Conservation (phyloP, 2,329 filamentous ascomycete genomes). For the Peltaster fructicola region DNA sequence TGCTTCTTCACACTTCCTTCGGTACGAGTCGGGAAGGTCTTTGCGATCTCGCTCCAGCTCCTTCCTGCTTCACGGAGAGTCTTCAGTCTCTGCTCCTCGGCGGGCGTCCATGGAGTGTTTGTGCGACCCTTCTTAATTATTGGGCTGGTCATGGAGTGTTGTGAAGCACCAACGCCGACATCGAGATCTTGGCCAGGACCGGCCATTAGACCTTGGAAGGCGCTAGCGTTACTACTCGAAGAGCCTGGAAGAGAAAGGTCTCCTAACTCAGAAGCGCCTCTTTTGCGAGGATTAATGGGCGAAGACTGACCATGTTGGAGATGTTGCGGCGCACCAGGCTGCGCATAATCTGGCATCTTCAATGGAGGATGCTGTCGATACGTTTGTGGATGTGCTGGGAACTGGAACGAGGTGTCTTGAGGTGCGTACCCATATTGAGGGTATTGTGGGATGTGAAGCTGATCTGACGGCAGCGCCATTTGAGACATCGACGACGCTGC, state of each 20-base stretch:
- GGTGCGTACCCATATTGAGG: conserved; percentile 14
- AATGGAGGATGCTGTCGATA: conserved; percentile 8
- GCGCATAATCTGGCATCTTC: conserved; percentile 4
- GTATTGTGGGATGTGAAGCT: conserved; percentile 14
- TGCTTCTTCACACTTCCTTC: conserved; percentile 99
- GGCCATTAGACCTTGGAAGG: conserved; percentile 12
- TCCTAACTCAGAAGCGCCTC: conserved; percentile 19
- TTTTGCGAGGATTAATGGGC: conserved; percentile 19
- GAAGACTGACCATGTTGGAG: conserved; percentile 17
- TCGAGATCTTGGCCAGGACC: conserved; percentile 5
- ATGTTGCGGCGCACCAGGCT: conserved; percentile 11
- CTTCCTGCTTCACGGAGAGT: conserved; percentile 83
- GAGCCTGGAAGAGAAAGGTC: conserved; percentile 14
- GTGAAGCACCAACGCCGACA: conserved; percentile 7
- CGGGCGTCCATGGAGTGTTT: conserved; percentile 97
- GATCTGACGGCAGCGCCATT: conserved; percentile 17
- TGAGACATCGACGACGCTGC: conserved; percentile 22
- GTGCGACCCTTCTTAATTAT: conserved; percentile 82
- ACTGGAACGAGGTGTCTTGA: conserved; percentile 13
- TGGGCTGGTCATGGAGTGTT: conserved; percentile 22
- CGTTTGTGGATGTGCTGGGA: conserved; percentile 11
- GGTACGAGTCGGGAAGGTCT: conserved; percentile 86
- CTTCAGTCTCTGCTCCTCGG: conserved; percentile 83
- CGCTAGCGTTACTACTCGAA: conserved; percentile 13
- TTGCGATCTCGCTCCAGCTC: conserved; percentile 96